Evolutionary conservation across 2,329 filamentous ascomycete genomes (phyloP).

Genomic region (Conoideocrella luteorostrata): DNA sequence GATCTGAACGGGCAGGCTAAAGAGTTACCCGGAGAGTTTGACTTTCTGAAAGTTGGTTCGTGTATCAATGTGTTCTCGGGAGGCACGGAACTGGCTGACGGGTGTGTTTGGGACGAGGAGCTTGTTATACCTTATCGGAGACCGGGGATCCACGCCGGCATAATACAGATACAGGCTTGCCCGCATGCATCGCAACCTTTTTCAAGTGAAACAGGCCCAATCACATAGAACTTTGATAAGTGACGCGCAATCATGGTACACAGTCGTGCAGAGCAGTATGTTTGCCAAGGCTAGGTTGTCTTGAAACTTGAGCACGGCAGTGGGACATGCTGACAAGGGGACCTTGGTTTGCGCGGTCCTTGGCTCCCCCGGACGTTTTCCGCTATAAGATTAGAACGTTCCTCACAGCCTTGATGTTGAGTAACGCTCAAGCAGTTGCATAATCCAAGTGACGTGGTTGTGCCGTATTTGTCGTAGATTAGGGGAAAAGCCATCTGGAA

Average conservation of each 20-base stretch:
- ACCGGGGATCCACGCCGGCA: no score
- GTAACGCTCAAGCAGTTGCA: not conserved
- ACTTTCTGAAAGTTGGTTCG: no score
- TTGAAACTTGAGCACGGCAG: not conserved
- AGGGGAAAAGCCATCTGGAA: no score
- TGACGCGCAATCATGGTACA: constrained; percentile 1
- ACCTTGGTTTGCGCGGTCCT: not conserved
- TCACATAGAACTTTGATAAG: not conserved
- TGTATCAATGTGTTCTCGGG: no score
- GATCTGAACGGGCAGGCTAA: no score
- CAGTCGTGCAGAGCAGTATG: constrained; percentile 1
- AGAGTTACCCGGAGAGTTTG: no score
- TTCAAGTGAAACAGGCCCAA: not conserved
- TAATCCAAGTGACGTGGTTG: not conserved
- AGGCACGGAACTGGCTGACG: not conserved
- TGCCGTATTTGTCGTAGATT: not conserved
- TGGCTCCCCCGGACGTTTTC: not conserved
- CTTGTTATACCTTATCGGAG: not conserved
- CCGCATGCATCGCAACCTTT: no score
- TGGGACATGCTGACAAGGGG: not conserved
- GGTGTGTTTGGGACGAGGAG: no score
- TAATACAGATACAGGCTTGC: no score
- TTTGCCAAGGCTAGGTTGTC: constrained; percentile 5
- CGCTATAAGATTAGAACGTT: not conserved
- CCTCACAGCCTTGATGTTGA: not conserved